Base-by-base conservation (phyloP, 2,329 filamentous ascomycete genomes). In the Pseudogymnoascus sp. region DNA sequence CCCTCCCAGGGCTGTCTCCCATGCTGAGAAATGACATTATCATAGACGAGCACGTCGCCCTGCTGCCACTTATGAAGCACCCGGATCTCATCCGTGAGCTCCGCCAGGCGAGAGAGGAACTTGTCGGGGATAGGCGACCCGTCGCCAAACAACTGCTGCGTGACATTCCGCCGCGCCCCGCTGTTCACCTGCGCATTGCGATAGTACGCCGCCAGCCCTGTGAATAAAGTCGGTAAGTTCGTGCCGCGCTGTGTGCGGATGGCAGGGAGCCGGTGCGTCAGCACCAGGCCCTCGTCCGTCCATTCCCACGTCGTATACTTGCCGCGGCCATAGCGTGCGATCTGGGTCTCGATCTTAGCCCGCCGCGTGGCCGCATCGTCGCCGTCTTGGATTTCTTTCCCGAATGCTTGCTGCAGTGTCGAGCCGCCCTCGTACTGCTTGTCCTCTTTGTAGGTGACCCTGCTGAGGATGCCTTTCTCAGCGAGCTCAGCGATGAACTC, bases 11-110 rank as follows among this genome's bases (percentile, higher is more conserved):
- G 77, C 67, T 80, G 70, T 59, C 78, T 70, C 2, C 77, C 78
- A 70, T 81, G 78, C 69, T 80, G 78, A 1, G 77, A 73, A 67
- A 80, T 74, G 13, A 77, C 67, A 66, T 80, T 80, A 65, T 80
- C 77, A 67, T 73, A 80, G 0, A 80, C 76, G 9, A 80, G 68
- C 3, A 80, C 76, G 69, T 80, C 78, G 0, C 77, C 77, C 10
- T 69, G 68, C 66, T 79, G 68, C 78, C 78, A 80, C 58, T 72
- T 73, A 66, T 80, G 78, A 60, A 80, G 65, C 15, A 81, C 77
- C 3, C 77, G 74, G 59, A 79, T 79, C 63, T 79, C 76, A 62
- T 80, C 77, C 10, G 78, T 79, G 37, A 79, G 77, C 63, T 74
- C 69, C 0, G 74, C 74, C 54, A 79, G 68, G 60, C 70, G 71